Evolutionary conservation across 108 stramenopile genomes (phyloP).

Genomic region (Pseudonitzschia multistriata): DNA sequence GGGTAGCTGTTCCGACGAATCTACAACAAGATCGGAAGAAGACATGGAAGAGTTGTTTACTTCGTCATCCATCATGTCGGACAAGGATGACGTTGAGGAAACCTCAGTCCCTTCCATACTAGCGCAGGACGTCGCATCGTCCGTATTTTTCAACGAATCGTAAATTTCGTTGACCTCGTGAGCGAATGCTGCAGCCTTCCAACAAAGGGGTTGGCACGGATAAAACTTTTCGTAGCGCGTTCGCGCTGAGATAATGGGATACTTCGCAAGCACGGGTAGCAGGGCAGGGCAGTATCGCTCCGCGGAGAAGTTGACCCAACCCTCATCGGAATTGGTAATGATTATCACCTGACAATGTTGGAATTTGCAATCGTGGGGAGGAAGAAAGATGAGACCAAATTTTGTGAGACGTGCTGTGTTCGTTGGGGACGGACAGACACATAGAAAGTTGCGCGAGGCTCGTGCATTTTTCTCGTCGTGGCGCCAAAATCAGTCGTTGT

Average conservation of each 20-base stretch:
- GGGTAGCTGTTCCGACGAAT: constrained; percentile 15
- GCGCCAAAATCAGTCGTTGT: constrained; percentile 15
- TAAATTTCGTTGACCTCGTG: constrained; percentile 89
- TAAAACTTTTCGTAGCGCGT: constrained; percentile 86
- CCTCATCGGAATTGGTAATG: constrained; percentile 91
- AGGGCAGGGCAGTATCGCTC: constrained; percentile 73
- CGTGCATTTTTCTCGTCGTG: constrained; percentile 2
- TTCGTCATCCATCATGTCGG: constrained; percentile 9
- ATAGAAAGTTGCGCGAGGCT: constrained; percentile 9
- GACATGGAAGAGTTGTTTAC: not conserved
- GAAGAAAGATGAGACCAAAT: not conserved
- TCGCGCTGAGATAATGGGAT: constrained; percentile 78
- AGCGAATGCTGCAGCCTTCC: constrained; percentile 94
- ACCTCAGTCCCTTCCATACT: constrained; percentile 64
- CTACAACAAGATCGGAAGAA: not conserved
- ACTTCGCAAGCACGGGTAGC: constrained; percentile 66
- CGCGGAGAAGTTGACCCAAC: constrained; percentile 88
- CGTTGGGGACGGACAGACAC: constrained; percentile 8
- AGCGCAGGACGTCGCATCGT: constrained; percentile 45
- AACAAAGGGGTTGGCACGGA: constrained; percentile 85
- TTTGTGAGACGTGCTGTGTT: constrained; percentile 13
- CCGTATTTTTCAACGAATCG: constrained; percentile 41
- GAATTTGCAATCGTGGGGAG: constrained; percentile 13
- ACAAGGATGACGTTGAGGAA: constrained; percentile 41
- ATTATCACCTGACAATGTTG: constrained; percentile 62